These are phyloP conservation scores for Candida andamanensis DNA, from an alignment of 805 yeast genomes.

Conservation along the genomic window DNA sequence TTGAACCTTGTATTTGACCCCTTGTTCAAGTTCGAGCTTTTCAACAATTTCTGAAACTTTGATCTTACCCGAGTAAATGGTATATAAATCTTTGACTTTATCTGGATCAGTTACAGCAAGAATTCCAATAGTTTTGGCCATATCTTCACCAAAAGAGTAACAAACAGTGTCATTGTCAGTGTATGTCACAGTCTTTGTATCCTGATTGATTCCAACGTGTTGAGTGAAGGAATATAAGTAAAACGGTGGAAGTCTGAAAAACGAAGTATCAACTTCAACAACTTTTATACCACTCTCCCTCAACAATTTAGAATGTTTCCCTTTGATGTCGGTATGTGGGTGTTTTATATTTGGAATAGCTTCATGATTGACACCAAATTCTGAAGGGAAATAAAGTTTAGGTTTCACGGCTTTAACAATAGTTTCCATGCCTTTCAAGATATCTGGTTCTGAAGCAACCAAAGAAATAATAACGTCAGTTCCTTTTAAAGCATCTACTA, in stretches of 20 bases:
- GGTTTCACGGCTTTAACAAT: conserved; percentile 38
- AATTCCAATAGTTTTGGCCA: conserved; percentile 40
- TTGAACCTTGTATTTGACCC: not conserved
- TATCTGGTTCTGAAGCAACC: conserved; percentile 23
- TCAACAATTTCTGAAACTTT: conserved; percentile 32
- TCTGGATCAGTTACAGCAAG: conserved; percentile 33
- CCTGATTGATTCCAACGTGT: conserved; percentile 32
- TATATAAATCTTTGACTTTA: conserved; percentile 40
- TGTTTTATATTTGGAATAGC: conserved; percentile 25
- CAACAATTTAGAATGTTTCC: conserved; percentile 11
- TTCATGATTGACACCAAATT: conserved; percentile 40
- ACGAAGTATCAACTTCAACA: conserved; percentile 37
- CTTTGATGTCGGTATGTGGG: no score
- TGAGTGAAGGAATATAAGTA: not conserved
- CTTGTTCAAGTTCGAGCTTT: not conserved
- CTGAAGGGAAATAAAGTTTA: conserved; percentile 53
- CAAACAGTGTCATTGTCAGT: conserved; percentile 40
- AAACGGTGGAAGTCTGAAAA: conserved; percentile 18
- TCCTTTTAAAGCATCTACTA: conserved; percentile 37
- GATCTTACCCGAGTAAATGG: conserved; percentile 36
- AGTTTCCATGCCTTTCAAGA: conserved; percentile 30
- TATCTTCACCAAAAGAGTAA: conserved; percentile 32
- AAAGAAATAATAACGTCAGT: conserved; percentile 49
- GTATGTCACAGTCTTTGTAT: conserved; percentile 26
- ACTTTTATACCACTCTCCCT: conserved; percentile 36